phyloP scores from a whole-genome alignment of 228 moss, liverwort and hornwort genomes.

The Sphagnum magellanicum region DNA sequence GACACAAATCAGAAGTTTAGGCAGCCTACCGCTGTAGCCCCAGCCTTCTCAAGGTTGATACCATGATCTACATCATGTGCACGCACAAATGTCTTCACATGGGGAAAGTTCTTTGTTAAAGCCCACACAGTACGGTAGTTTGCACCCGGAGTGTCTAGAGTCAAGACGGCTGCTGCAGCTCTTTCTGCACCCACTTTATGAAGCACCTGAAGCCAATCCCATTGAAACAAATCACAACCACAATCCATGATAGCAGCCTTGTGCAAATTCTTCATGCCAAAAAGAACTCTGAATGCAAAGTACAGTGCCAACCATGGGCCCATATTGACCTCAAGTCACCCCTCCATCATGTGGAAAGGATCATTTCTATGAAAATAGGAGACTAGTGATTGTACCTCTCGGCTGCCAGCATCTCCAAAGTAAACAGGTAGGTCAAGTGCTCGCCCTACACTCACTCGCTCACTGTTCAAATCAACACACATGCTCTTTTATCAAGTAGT shows the following conservation, averaged over 20 bases:
- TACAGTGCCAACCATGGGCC: too few relatives aligned
- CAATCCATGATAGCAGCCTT: too few relatives aligned
- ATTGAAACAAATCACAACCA: too few relatives aligned
- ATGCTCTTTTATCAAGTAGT: too few relatives aligned
- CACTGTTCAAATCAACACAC: slow-evolving; percentile 37
- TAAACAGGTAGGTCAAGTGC: slow-evolving; percentile 89
- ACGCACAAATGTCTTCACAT: slow-evolving; percentile 84
- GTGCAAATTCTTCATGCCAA: too few relatives aligned
- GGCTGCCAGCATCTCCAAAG: slow-evolving; percentile 96
- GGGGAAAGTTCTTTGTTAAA: slow-evolving; percentile 78
- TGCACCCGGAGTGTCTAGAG: slow-evolving; percentile 89
- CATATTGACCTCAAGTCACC: too few relatives aligned
- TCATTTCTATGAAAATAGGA: too few relatives aligned
- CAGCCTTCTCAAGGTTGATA: slow-evolving; percentile 79
- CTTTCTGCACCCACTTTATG: slow-evolving; percentile 82
- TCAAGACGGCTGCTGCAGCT: slow-evolving; percentile 87
- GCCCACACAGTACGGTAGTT: slow-evolving; percentile 94
- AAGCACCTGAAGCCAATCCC: slow-evolving; percentile 39
- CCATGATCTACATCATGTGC: slow-evolving; percentile 96
- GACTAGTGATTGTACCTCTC: slow-evolving; percentile 47
- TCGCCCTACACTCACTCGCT: slow-evolving; percentile 87
- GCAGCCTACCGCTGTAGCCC: slow-evolving; percentile 72
- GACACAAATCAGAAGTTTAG: too few relatives aligned
- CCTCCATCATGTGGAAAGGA: too few relatives aligned
- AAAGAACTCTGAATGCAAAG: too few relatives aligned